Conservation (phyloP, 345 rosid genomes). For the Euphorbia pulcherrima region DNA sequence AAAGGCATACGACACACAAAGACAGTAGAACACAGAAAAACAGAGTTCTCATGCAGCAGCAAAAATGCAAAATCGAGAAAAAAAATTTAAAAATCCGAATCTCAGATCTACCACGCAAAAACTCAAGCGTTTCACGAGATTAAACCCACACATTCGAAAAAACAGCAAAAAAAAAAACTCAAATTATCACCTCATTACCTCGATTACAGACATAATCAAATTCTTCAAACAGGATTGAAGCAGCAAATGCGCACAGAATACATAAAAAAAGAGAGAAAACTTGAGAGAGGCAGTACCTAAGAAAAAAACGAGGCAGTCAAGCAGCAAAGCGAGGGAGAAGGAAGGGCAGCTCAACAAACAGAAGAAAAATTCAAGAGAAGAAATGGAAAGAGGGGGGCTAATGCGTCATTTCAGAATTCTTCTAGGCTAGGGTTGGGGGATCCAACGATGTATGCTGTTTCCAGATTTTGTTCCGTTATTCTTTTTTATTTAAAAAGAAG, state of each 20-base stretch:
- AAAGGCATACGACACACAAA: background rate
- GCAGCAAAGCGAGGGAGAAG: background rate
- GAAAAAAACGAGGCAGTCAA: background rate
- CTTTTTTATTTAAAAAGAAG: background rate
- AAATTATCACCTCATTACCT: conserved; percentile 5
- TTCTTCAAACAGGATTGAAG: background rate
- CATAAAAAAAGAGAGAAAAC: background rate
- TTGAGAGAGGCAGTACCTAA: background rate
- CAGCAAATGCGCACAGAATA: background rate
- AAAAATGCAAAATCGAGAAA: background rate
- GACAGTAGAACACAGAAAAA: background rate
- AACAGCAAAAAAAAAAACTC: background rate
- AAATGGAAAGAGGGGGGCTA: background rate
- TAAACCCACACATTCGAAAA: background rate
- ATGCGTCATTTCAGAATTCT: conserved; percentile 6
- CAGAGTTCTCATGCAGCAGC: background rate
- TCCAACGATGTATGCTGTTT: background rate
- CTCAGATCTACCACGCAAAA: conserved; percentile 10
- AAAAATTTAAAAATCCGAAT: background rate
- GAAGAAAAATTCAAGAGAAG: background rate
- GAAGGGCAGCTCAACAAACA: conserved; percentile 13
- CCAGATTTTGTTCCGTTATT: background rate
- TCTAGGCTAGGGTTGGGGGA: background rate
- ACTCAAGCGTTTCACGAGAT: background rate
- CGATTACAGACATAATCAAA: background rate